These are phyloP conservation scores for Schizophyllum amplum DNA, from an alignment of 1,284 basidiomycete genomes.

Conservation along the genomic window DNA sequence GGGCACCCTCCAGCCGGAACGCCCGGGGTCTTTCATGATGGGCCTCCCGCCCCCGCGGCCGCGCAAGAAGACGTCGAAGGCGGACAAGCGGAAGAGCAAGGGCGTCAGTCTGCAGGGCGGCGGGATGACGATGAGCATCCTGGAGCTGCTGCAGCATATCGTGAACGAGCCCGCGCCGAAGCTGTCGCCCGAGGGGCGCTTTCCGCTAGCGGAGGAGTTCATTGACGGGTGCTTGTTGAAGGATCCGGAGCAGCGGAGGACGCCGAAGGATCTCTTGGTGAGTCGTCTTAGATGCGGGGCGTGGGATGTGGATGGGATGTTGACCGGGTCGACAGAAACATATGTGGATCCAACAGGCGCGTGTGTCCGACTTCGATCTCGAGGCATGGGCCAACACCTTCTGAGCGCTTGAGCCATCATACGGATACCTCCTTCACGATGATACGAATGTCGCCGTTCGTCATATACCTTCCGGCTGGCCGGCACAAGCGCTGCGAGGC, in stretches of 20 bases:
- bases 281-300: slow-evolving; percentile 18
- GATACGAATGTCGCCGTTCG: not conserved
- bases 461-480: not conserved
- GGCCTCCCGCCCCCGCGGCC: slow-evolving; percentile 17
- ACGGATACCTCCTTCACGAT: not conserved
- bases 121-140: slow-evolving; percentile 92
- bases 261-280: slow-evolving; percentile 78
- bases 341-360: slow-evolving; percentile 47
- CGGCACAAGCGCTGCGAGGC: not conserved
- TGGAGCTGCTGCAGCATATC: slow-evolving; percentile 95
- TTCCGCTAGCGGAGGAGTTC: slow-evolving; percentile 67
- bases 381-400: slow-evolving; percentile 59
- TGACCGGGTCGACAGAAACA: slow-evolving; percentile 34
- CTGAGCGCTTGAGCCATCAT: slow-evolving; percentile 17
- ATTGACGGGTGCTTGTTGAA: slow-evolving; percentile 82
- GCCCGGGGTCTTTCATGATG: slow-evolving; percentile 34
- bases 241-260: slow-evolving; percentile 68
- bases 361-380: slow-evolving; percentile 44
- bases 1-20: slow-evolving; percentile 54
- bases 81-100: slow-evolving; percentile 60
- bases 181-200: slow-evolving; percentile 63
- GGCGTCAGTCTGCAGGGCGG: slow-evolving; percentile 87
- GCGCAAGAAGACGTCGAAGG: slow-evolving; percentile 30
- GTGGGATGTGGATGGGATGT: slow-evolving; percentile 6
- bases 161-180: slow-evolving; percentile 92